These are phyloP conservation scores for Fusarium torreyae DNA, from an alignment of 2,329 filamentous ascomycete genomes.

Conservation along the genomic window DNA sequence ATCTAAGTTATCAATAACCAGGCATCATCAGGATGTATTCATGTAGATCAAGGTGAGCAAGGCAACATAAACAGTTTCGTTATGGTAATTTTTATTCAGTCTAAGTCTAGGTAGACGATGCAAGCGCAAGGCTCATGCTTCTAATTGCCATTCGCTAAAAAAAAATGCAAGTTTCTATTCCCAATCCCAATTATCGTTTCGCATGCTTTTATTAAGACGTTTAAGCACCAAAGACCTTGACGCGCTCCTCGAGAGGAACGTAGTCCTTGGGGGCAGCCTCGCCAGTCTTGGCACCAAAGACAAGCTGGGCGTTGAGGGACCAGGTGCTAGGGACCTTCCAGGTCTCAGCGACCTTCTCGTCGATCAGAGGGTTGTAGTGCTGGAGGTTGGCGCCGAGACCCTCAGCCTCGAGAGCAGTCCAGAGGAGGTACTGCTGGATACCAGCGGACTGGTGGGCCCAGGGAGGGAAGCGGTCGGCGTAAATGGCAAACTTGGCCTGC, in stretches of 20 bases:
- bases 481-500: slow-evolving; percentile 78
- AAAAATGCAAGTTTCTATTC: slow-evolving; percentile 24
- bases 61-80: not conserved
- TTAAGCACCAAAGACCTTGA: slow-evolving; percentile 75
- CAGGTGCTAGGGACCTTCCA: slow-evolving; percentile 82
- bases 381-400: slow-evolving; percentile 91
- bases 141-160: slow-evolving; percentile 32
- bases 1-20: not conserved
- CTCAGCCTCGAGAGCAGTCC: slow-evolving; percentile 86
- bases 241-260: slow-evolving; percentile 74
- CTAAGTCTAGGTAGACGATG: slow-evolving; percentile 8
- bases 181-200: slow-evolving; percentile 13
- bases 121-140: slow-evolving; percentile 11
- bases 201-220: slow-evolving; percentile 14
- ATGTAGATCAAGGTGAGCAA: not conserved
- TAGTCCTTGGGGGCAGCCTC: slow-evolving; percentile 75
- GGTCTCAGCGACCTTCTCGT: slow-evolving; percentile 76
- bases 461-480: slow-evolving; percentile 83
- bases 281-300: slow-evolving; percentile 78
- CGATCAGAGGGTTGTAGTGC: slow-evolving; percentile 92
- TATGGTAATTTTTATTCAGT: slow-evolving; percentile 6
- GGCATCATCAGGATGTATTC: not conserved
- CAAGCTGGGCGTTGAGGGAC: slow-evolving; percentile 86
- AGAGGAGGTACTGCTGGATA: slow-evolving; percentile 84
- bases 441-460: slow-evolving; percentile 84